phyloP scores from a whole-genome alignment of 306 rosid species.

The Prunus davidiana region DNA sequence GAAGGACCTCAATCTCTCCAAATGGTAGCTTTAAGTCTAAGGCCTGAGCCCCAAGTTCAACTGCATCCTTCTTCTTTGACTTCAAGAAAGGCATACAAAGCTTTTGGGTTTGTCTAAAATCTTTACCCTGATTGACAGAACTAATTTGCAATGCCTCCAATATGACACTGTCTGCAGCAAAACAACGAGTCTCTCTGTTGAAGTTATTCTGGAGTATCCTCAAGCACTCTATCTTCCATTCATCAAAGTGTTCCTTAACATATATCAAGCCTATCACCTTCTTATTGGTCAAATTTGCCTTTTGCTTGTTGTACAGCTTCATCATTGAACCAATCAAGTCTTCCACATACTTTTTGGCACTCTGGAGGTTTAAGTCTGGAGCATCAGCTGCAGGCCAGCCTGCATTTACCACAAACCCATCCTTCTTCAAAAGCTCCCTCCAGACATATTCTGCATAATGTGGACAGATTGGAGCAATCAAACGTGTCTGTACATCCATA shows the following conservation, averaged over 20 bases:
- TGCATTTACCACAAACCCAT: slow-evolving; percentile 75
- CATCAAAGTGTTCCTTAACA: slow-evolving; percentile 75
- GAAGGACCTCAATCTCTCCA: slow-evolving; percentile 78
- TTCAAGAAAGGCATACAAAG: slow-evolving; percentile 83
- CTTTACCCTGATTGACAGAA: slow-evolving; percentile 54
- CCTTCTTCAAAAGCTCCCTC: slow-evolving; percentile 75
- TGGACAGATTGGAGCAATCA: slow-evolving; percentile 83
- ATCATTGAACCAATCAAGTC: slow-evolving; percentile 73
- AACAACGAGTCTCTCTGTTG: slow-evolving; percentile 34
- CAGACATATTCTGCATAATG: slow-evolving; percentile 86
- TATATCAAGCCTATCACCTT: slow-evolving; percentile 57
- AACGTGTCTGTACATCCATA: slow-evolving; percentile 96
- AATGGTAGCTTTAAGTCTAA: slow-evolving; percentile 70
- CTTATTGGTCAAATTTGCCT: slow-evolving; percentile 59
- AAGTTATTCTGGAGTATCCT: slow-evolving; percentile 59
- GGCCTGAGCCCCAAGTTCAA: slow-evolving; percentile 66
- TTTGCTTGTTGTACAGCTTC: slow-evolving; percentile 86
- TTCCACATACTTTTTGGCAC: slow-evolving; percentile 77
- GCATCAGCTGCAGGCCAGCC: slow-evolving; percentile 80
- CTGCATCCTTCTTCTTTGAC: slow-evolving; percentile 74
- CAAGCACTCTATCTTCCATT: slow-evolving; percentile 89
- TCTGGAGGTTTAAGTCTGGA: slow-evolving; percentile 69
- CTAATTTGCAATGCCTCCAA: slow-evolving; percentile 54
- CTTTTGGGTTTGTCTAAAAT: slow-evolving; percentile 64
- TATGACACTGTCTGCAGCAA: slow-evolving; percentile 56